Evolutionary conservation across 1,139 yeast species (phyloP), one percentile per base, ranked within the genome.

Genomic region (Pneumocystis murina): DNA sequence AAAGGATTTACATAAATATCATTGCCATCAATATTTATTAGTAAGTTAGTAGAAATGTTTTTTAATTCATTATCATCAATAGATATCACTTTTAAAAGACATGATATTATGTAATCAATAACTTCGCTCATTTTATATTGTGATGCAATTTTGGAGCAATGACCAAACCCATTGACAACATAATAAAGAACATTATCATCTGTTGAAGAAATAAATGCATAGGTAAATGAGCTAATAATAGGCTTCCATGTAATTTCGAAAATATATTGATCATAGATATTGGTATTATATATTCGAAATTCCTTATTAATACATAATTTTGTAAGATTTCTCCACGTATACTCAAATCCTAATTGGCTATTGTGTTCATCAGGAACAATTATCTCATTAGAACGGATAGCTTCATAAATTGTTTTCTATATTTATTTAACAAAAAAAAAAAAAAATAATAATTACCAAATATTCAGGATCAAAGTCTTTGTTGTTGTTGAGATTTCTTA

Each of bases 311-410:
- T 63, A 59, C 58, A 58, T 61, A 70, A 65, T 10, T 66, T 64
- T 63, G 91, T 82, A 68, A 89, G 76, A 67, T 87, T 87, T 70
- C 87, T 86, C 99, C 99, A 94, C 20, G 86, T 84, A 71, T 87
- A 92, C 72, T 91, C 97, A 75, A 91, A 92, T 84, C 96, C 86
- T 71, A 87, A 90, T 40, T 84, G 85, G 20, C 78, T 79, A 57
- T 89, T 90, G 70, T 91, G 97, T 72, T 94, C 99, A 70, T 92
- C 98, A 0, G 98, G 97, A 91, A 94, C 88, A 64, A 94, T 89
- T 67, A 92, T 92, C 74, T 94, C 99, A 63, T 87, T 82, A 64
- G 86, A 89, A 68, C 83, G 81, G 65, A 94, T 91, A 0, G 95
- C 86, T 55, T 80, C 77, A 73, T 87, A 94, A 55, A 92, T 89